These are phyloP conservation scores for Naganishia vishniacii DNA, from an alignment of 768 basidiomycete genomes.

Conservation along the genomic window DNA sequence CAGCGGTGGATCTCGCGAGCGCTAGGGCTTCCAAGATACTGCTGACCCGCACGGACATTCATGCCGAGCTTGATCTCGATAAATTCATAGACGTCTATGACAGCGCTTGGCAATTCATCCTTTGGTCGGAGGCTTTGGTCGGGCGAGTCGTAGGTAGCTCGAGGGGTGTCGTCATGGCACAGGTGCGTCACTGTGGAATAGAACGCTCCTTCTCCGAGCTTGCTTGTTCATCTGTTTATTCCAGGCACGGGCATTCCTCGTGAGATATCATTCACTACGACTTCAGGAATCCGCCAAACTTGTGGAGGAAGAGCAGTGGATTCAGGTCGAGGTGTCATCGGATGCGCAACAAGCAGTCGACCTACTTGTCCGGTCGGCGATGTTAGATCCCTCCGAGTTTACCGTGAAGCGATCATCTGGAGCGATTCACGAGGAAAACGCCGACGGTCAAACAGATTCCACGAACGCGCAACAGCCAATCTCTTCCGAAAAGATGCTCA, in stretches of 20 bases:
- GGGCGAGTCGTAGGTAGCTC: slow-evolving; percentile 88
- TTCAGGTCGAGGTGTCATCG: slow-evolving; percentile 65
- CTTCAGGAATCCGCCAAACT: slow-evolving; percentile 75
- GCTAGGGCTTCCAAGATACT: slow-evolving; percentile 74
- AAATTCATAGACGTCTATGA: slow-evolving; percentile 58
- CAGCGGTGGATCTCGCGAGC: slow-evolving; percentile 75
- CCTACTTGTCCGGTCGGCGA: slow-evolving; percentile 71
- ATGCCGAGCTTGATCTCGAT: slow-evolving; percentile 63
- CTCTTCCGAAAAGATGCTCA: slow-evolving; percentile 50
- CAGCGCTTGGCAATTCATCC: slow-evolving; percentile 15
- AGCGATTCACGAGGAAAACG: neutral
- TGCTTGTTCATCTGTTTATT: no score
- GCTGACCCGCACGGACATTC: slow-evolving; percentile 68
- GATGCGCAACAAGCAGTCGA: slow-evolving; percentile 66
- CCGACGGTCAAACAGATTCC: neutral
- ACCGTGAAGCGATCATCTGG: slow-evolving; percentile 46
- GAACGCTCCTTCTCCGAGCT: no score
- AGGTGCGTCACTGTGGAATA: slow-evolving; percentile 56
- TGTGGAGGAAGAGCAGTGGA: slow-evolving; percentile 96
- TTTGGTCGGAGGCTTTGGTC: slow-evolving; percentile 69
- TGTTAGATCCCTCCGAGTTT: slow-evolving; percentile 71
- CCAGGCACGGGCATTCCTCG: slow-evolving; percentile 80
- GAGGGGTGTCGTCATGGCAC: slow-evolving; percentile 70
- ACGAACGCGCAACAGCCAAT: neutral
- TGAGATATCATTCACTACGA: slow-evolving; percentile 73